These are phyloP conservation scores for Mycena crocata DNA, from an alignment of 768 basidiomycete species.

Conservation along the genomic window DNA sequence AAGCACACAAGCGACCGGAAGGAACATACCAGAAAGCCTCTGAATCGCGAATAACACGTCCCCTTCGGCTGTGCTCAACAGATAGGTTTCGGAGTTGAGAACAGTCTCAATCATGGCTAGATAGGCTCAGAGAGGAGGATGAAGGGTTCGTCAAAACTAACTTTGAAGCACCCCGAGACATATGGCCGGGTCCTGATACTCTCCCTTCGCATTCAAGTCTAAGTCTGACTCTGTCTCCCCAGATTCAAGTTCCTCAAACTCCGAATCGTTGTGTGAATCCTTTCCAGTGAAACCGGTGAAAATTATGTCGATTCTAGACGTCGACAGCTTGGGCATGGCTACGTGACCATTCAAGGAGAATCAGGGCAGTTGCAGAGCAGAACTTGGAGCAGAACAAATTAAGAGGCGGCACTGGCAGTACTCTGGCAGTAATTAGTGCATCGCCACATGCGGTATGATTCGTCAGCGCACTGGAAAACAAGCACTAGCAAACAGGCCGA, in stretches of 20 bases:
- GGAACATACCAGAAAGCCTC: slow-evolving; percentile 12
- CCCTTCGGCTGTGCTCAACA: slow-evolving; percentile 12
- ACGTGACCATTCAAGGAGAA: no score
- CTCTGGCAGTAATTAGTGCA: no score
- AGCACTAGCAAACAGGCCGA: no score
- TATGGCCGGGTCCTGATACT: slow-evolving; percentile 12
- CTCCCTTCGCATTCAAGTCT: slow-evolving; percentile 20
- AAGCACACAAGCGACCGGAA: not conserved
- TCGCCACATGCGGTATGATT: no score
- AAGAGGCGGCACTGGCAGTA: no score
- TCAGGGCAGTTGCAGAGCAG: no score
- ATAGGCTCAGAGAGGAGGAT: not conserved
- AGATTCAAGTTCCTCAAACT: slow-evolving; percentile 8
- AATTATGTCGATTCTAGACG: slow-evolving; percentile 3
- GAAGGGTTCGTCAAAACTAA: not conserved
- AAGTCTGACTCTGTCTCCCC: slow-evolving; percentile 12
- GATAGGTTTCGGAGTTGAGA: slow-evolving; percentile 9
- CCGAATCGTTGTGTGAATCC: not conserved
- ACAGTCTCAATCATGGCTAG: slow-evolving; percentile 21
- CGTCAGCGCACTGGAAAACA: no score
- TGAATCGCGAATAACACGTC: not conserved
- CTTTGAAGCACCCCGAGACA: slow-evolving; percentile 19
- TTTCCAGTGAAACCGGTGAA: slow-evolving; percentile 13
- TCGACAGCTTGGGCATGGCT: not conserved
- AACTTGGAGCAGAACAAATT: no score